phyloP scores from a whole-genome alignment of 1,284 basidiomycete genomes.

The Ganoderma leucocontextum region DNA sequence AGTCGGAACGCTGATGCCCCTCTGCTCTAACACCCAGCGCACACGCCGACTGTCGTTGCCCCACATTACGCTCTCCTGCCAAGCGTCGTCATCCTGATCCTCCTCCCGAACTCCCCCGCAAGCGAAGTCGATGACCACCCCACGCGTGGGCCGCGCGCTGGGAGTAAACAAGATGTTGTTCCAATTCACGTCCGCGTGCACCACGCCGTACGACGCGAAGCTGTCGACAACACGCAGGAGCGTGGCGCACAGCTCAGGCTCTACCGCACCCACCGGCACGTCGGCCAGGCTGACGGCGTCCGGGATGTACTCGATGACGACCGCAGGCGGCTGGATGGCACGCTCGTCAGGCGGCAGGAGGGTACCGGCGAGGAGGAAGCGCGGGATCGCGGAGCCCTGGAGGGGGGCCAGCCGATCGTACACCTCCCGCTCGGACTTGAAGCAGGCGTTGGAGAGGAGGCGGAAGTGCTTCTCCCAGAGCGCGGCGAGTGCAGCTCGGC shows the following conservation, averaged over 20 bases:
- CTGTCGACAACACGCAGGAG: slow-evolving; percentile 10
- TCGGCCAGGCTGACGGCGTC: slow-evolving; percentile 17
- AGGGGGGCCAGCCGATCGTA: slow-evolving; percentile 11
- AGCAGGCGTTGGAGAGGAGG: neutral
- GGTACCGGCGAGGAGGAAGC: slow-evolving; percentile 5
- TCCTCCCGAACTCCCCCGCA: neutral
- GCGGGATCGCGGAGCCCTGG: slow-evolving; percentile 19
- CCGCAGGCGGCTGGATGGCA: slow-evolving; percentile 9
- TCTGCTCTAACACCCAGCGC: neutral
- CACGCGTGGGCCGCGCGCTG: neutral
- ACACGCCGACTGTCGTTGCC: neutral
- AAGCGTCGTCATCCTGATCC: neutral
- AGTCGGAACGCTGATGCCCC: neutral
- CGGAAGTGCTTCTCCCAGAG: slow-evolving; percentile 9
- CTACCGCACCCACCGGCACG: slow-evolving; percentile 1
- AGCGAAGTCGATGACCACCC: neutral
- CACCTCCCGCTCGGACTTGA: slow-evolving; percentile 7
- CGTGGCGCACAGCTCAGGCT: neutral
- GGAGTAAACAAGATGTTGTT: slow-evolving; percentile 5
- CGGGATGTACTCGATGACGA: slow-evolving; percentile 20
- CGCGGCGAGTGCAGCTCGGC: slow-evolving; percentile 9
- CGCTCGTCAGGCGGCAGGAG: slow-evolving; percentile 14
- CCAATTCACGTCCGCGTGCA: slow-evolving; percentile 12
- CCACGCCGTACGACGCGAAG: slow-evolving; percentile 11
- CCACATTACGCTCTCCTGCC: neutral